Base-by-base conservation (phyloP, 2,329 filamentous ascomycete species). In the Fonsecaea nubica region DNA sequence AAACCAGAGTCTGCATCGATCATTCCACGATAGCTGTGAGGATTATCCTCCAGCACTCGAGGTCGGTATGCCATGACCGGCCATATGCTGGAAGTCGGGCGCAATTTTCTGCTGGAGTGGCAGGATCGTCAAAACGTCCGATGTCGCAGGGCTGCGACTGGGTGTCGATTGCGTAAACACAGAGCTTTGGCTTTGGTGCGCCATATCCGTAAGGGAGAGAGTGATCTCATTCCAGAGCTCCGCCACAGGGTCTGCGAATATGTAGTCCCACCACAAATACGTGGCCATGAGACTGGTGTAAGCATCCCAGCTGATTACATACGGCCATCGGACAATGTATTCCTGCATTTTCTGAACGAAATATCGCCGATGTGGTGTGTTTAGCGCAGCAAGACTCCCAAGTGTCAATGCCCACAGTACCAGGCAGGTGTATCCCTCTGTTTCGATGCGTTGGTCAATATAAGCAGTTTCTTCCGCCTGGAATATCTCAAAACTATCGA, bases 221-320 rank as follows among this genome's bases (percentile, higher is more conserved):
- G 45, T 50, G 2, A 25, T 38, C 38, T 63, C 61, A n/a, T 18
- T 57, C 65, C 65, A 67, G 13, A 67, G 25, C 30, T 32, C 36
- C 21, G 61, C 36, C 15, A 38, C 57, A 18, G 57, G 57, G 35
- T 64, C 58, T 15, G 52, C 58, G 45, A 67, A 58, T 33, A 67
- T 58, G 32, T 60, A 65, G 30, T 64, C 45, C 65, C 65, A 67
- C 65, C 65, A 67, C 12, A 67, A 45, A 57, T 60, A 65, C 40
- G 62, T 62, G 21, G 30, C 52, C 57, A 67, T 67, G 1, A 64
- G 35, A n/a, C 56, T 58, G 40, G 36, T 56, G 18, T 64, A 64
- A n/a, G 48, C 57, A 33, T 13, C 18, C 62, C 65, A 64, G 7
- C 48, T 40, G 6, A 25, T 36, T 12, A 48, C 4, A 35, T 61